Evolutionary conservation across 176 grass and related monocot genomes (phyloP), one percentile per base, ranked within the genome.

Genomic region (Oryza brachyantha): DNA sequence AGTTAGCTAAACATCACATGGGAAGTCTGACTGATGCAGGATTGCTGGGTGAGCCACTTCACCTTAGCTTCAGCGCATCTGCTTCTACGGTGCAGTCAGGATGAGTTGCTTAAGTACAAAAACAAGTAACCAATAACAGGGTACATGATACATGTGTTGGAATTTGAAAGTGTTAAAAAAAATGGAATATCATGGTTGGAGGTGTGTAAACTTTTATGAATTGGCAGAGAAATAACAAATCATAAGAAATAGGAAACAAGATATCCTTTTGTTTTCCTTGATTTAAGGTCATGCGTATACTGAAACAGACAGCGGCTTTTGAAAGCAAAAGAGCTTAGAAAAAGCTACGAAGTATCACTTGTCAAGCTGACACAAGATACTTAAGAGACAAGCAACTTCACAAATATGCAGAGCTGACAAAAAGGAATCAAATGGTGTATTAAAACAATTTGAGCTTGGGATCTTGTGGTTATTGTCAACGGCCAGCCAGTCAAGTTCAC

Each of bases 1-100:
- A 60, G 66, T 21, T 35, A 12, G 8, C 22, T 25, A 38, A 87
- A 32, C 39, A 37, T 62, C 81, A 79, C 80, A 59, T 88, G 81
- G 81, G 21, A 35, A 14, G 6, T 37, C 73, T 29, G 43, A 43
- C 31, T 55, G 69, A 79, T 74, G 81, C 31, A 64, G 42, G 32
- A 76, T 43, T n/a, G n/a, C 55, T 39, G 31, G 63, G 40, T 40
- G 54, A 86, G 40, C 17, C 69, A 37, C 59, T 66, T 21, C 28
- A n/a, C 16, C 46, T 67, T 81, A 22, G 17, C 73, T 76, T 41
- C 72, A 26, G 5, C 34, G 25, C 12, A 41, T 82, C 25, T 70
- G 61, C 45, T 29, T 48, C 48, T 59, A 37, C 22, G 34, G 62
- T 29, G 16, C 27, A 12, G 61, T 37, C 74, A 73, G 14, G 3